phyloP scores from a whole-genome alignment of 305 asterid genomes.

The Solanum aculeatissimum region DNA sequence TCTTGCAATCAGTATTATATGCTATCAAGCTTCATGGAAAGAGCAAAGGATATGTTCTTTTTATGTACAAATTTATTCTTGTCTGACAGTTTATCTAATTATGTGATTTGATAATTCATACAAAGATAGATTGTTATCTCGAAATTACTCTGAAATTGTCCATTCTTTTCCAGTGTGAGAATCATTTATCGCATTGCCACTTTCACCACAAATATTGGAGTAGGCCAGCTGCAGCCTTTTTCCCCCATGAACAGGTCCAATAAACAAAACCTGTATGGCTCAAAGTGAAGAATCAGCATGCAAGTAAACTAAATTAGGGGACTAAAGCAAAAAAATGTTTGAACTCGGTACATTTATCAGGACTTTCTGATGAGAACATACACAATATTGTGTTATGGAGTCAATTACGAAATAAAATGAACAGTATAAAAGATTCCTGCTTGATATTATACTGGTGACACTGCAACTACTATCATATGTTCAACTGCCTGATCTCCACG shows the following conservation, averaged over 20 bases:
- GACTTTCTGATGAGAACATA: neutral
- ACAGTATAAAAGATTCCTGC: neutral
- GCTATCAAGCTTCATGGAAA: slow-evolving; percentile 35
- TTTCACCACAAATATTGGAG: slow-evolving; percentile 22
- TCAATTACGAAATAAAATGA: neutral
- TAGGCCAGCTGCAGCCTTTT: slow-evolving; percentile 43
- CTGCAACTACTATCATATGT: neutral
- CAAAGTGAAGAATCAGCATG: slow-evolving; percentile 1
- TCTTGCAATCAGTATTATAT: slow-evolving; percentile 41
- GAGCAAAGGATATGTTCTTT: slow-evolving; percentile 35
- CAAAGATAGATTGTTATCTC: slow-evolving; percentile 14
- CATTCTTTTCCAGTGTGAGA: slow-evolving; percentile 28
- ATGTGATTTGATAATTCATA: neutral
- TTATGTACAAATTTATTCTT: neutral
- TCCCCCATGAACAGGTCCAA: slow-evolving; percentile 65
- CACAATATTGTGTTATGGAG: neutral
- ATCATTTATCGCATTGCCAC: slow-evolving; percentile 19
- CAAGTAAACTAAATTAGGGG: neutral
- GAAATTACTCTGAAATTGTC: slow-evolving; percentile 17
- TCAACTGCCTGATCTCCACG: neutral
- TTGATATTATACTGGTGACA: neutral
- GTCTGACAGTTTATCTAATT: neutral
- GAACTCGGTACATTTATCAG: neutral
- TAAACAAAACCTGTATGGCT: slow-evolving; percentile 60
- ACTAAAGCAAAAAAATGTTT: neutral